phyloP scores from a whole-genome alignment of 768 basidiomycete species.

The Trametes gibbosa region DNA sequence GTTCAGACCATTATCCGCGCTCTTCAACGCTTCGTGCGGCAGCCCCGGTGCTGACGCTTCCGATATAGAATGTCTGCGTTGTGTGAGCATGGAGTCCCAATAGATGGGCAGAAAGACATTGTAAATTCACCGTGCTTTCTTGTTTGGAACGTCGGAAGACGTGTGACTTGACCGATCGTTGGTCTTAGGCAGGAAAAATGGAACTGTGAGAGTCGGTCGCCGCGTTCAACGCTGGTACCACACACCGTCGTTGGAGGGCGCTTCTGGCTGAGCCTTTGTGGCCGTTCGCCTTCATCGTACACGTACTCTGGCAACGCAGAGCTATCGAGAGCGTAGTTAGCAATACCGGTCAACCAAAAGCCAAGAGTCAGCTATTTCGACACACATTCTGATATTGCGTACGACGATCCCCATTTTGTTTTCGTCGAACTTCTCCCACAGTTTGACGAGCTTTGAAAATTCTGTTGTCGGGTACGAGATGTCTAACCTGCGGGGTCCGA shows the following conservation, averaged over 20 bases:
- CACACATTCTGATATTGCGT: slow-evolving; percentile 86
- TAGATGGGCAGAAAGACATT: background rate
- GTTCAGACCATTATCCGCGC: slow-evolving; percentile 10
- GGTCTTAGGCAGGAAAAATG: slow-evolving; percentile 41
- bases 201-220: background rate
- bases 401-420: slow-evolving; percentile 92
- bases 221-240: slow-evolving; percentile 11
- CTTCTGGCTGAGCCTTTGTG: slow-evolving; percentile 66
- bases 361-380: background rate
- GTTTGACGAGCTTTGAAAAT: slow-evolving; percentile 89
- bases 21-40: slow-evolving; percentile 14
- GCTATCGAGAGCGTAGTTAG: slow-evolving; percentile 37
- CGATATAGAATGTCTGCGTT: slow-evolving; percentile 12
- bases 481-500: slow-evolving; percentile 82
- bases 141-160: slow-evolving; percentile 70
- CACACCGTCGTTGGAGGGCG: slow-evolving; percentile 68
- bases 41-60: slow-evolving; percentile 1
- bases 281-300: slow-evolving; percentile 79
- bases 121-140: slow-evolving; percentile 65
- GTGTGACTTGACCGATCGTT: slow-evolving; percentile 58
- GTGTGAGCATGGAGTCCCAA: background rate
- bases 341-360: background rate
- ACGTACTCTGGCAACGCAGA: slow-evolving; percentile 77
- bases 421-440: slow-evolving; percentile 95
- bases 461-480: slow-evolving; percentile 97